Evolutionary conservation across 495 filamentous ascomycete genomes (phyloP).

Genomic region (Peziza echinospora): DNA sequence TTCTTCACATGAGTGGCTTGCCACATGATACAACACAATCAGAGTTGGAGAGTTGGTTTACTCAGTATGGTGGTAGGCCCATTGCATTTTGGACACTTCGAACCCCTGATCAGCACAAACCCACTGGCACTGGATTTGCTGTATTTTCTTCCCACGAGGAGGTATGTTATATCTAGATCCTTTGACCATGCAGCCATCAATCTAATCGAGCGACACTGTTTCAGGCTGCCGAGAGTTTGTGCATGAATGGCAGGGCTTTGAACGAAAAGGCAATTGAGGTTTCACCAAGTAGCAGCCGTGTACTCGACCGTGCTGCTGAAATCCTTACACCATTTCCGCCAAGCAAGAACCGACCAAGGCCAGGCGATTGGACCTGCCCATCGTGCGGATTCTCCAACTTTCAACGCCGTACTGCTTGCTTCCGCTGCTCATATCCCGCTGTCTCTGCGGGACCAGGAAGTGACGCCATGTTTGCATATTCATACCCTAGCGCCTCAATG

Average conservation of each 20-base stretch:
- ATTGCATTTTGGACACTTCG: constrained; percentile 98
- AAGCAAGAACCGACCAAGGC: constrained; percentile 90
- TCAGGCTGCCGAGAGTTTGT: constrained; percentile 82
- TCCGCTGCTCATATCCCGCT: constrained; percentile 94
- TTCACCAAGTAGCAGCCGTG: constrained; percentile 82
- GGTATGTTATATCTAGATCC: constrained; percentile 33
- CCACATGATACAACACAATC: constrained; percentile 97
- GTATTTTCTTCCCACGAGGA: constrained; percentile 98
- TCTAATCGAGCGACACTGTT: constrained; percentile 13
- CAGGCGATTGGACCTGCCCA: constrained; percentile 96
- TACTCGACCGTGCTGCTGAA: constrained; percentile 83
- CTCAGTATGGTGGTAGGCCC: constrained; percentile 91
- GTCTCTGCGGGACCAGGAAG: constrained; percentile 52
- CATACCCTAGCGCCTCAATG: constrained; percentile 56
- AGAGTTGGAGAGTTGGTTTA: constrained; percentile 97
- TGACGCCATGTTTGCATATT: constrained; percentile 53
- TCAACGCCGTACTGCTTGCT: constrained; percentile 92
- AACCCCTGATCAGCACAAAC: constrained; percentile 96
- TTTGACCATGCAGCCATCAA: constrained; percentile 1
- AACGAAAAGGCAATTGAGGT: constrained; percentile 99
- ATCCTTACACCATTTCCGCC: constrained; percentile 93
- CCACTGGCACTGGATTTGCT: constrained; percentile 88
- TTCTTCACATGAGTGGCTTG: constrained; percentile 87
- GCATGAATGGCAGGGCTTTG: constrained; percentile 94
- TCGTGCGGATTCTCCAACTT: constrained; percentile 87